phyloP scores from a whole-genome alignment of 805 yeast species.

The Cyberlindnera veronae region DNA sequence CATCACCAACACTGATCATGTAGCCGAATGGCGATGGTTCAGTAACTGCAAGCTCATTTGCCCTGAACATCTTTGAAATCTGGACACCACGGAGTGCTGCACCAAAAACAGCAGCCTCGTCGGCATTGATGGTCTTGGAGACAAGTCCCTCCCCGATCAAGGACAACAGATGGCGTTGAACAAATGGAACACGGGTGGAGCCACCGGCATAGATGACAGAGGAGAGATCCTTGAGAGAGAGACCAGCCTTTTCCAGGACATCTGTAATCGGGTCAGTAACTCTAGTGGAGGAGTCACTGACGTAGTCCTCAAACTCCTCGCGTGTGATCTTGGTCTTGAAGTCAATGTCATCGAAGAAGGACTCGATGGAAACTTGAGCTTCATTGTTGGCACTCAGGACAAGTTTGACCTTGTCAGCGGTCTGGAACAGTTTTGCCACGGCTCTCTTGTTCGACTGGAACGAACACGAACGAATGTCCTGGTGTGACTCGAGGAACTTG shows the following conservation, averaged over 20 bases:
- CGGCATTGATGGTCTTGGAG: conserved; percentile 88
- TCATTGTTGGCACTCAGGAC: conserved; percentile 87
- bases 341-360: conserved; percentile 69
- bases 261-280: conserved; percentile 52
- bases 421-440: conserved; percentile 64
- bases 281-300: conserved; percentile 40
- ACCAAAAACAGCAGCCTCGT: conserved; percentile 91
- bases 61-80: conserved; percentile 62
- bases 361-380: conserved; percentile 72
- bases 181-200: conserved; percentile 83
- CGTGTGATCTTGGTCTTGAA: conserved; percentile 66
- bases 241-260: conserved; percentile 38
- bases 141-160: conserved; percentile 58
- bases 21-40: conserved; percentile 55
- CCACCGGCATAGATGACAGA: conserved; percentile 89
- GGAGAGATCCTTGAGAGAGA: conserved; percentile 38
- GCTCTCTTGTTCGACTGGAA: conserved; percentile 51
- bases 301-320: conserved; percentile 69
- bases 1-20: conserved; percentile 33
- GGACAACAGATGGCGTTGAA: conserved; percentile 57
- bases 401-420: conserved; percentile 85
- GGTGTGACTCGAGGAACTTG: conserved; percentile 50
- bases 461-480: conserved; percentile 34
- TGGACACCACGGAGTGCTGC: conserved; percentile 80
- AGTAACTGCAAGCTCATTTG: conserved; percentile 54